Base-by-base conservation (phyloP, 352 stramenopile species). In the Plasmopara muralis region DNA sequence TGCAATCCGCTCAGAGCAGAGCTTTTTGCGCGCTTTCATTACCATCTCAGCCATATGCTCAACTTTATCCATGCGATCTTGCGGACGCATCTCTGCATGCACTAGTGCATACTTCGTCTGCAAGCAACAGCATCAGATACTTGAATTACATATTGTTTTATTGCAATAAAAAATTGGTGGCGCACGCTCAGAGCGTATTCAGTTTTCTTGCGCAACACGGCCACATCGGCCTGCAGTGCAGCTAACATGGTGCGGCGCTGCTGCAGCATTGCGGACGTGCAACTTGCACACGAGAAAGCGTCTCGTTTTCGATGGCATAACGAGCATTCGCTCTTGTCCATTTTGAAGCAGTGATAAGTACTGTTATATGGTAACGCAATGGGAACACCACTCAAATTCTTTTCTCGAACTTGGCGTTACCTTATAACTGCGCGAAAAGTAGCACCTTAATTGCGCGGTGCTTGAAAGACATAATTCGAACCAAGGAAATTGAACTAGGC, bases 191-290 rank as follows among this genome's bases (percentile, higher is more conserved):
- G 63, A 30, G 78, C 68, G 34, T 70, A 77, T 61, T 83, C 76
- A 20, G 77, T 74, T 56, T 93, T 91, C 55, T 89, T 85, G 50
- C 80, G 77, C 50, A 91, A 59, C 44, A 91, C 78, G 2, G 78
- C 76, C 39, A 93, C 72, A 46, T 93, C 83, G 4, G 83, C 83
- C 48, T 87, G 77, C 28, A 93, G 64, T 9, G 72, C 80, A 7
- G 66, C 59, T 15, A 93, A 50, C 76, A 91, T 90, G 7, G 77
- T 89, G 46, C 78, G 67, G 41, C 80, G 74, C 54, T 90, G 77
- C 55, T 93, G 83, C 43, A 93, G 57, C 66, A 80, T 70, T 41
- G 72, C 70, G 37, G 64, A 76, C 18, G 77, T 82, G 55, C 82
- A 93, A 35, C 63, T 74, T 50, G 73, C 66, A 44, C 82, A 93